Conservation (phyloP, 78 protist genomes). For the Cyanophora paradoxa region DNA sequence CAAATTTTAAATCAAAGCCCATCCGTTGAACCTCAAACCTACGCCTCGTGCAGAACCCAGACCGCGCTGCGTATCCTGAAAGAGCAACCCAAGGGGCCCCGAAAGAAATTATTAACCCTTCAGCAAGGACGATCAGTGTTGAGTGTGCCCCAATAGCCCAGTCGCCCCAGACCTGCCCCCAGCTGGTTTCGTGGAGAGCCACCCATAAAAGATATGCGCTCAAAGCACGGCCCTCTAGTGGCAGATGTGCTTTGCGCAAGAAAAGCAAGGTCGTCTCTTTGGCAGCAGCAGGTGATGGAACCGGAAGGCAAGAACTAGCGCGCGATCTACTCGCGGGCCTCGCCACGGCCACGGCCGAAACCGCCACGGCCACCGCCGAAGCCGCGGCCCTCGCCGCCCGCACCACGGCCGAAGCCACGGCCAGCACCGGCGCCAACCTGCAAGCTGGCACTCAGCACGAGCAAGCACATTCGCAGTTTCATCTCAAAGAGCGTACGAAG, state of each 20-base stretch:
- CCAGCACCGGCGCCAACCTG: neutral
- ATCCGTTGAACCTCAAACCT: too few species aligned
- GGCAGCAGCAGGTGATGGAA: neutral
- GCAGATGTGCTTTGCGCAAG: neutral
- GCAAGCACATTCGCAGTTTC: too few species aligned
- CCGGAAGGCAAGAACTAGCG: neutral
- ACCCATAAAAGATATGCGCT: neutral
- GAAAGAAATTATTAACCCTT: neutral
- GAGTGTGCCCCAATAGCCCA: neutral
- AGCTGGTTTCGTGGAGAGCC: neutral
- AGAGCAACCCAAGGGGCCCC: too few species aligned
- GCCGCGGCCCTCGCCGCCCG: conserved; percentile 5
- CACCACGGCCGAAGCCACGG: conserved; percentile 30
- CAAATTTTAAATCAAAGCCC: too few species aligned
- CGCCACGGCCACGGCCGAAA: neutral
- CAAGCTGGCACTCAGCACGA: too few species aligned
- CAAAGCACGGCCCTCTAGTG: neutral
- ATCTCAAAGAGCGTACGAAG: too few species aligned
- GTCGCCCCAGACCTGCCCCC: neutral
- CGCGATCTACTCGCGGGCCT: neutral
- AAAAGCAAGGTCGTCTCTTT: neutral
- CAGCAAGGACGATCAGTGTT: neutral
- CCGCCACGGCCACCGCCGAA: conserved; percentile 6
- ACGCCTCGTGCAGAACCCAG: too few species aligned
- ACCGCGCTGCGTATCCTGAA: too few species aligned